Evolutionary conservation across 2,329 filamentous ascomycete genomes (phyloP), one percentile per base, ranked within the genome.

Genomic region (Esteya vermicola): DNA sequence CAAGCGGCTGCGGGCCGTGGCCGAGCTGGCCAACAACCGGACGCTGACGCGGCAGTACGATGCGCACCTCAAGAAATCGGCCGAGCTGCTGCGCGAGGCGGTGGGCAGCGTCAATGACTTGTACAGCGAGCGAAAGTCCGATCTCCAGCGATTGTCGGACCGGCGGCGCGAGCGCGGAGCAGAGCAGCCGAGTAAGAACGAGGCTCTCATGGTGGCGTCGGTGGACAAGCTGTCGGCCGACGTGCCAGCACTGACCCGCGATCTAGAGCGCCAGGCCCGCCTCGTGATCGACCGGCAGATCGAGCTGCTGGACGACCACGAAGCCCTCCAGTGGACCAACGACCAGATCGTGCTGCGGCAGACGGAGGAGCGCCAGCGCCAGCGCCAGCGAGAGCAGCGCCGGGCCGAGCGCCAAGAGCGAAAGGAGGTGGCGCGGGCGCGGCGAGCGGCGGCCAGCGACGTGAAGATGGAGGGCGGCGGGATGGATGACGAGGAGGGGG

Each of bases 71-170:
- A 58, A 58, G 38, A 56, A 63, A 20, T 63, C 67, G 6, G 47
- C 63, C 27, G 53, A 57, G 7, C 50, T 67, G 9, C 58, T 75
- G 14, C 61, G 61, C 22, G 56, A 47, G n/a, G 33, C 42, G 4
- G 33, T 73, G 12, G 60, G 62, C 36, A 62, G 63, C 47, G 56
- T 73, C 47, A 69, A 75, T 47, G 70, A 73, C 40, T 51, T 54
- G 22, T 52, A 53, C 43, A 46, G 53, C 23, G 52, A 55, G n/a
- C 57, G 63, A 44, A 56, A 52, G 9, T 50, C 54, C 4, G 48
- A 53, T 9, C 54, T 66, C 6, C 52, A 52, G 9, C 45, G 47
- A 9, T 40, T 55, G 14, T 53, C 45, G 4, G 50, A 58, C 30
- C 61, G 58, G 41, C 58, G 63, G 10, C 50, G 52, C 10, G 58